phyloP scores from a whole-genome alignment of 192 early-diverging fungal species.

The Oehlia diaphana region DNA sequence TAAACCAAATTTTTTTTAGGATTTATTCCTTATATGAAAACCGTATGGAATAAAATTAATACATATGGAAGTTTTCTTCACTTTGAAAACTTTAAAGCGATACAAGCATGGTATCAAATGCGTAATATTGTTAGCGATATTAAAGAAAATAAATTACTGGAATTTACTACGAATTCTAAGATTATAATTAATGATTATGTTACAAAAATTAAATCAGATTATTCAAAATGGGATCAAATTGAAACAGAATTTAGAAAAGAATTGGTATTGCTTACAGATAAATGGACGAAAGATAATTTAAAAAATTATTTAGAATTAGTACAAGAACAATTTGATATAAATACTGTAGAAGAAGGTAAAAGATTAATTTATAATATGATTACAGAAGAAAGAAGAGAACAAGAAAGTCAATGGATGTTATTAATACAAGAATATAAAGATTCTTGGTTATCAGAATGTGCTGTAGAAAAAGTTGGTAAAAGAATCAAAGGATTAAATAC shows the following conservation, averaged over 20 bases:
- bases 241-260: not conserved
- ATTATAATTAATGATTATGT: not conserved
- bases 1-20: not conserved
- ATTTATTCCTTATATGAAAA: not conserved
- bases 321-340: not conserved
- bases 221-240: not conserved
- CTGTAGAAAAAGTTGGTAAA: not conserved
- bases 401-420: not conserved
- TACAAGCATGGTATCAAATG: not conserved
- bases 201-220: not conserved
- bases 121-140: not conserved
- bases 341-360: not conserved
- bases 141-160: not conserved
- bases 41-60: not conserved
- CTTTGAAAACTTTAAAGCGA: slow-evolving; percentile 5
- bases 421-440: not conserved
- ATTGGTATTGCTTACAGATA: not conserved
- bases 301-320: not conserved
- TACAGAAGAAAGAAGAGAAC: not conserved
- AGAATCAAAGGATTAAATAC: not conserved
- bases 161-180: not conserved
- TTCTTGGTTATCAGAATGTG: not conserved
- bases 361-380: slow-evolving; percentile 1
- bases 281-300: not conserved
- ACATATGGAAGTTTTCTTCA: not conserved